Evolutionary conservation across 352 stramenopile species (phyloP), one percentile per base, ranked within the genome.

Genomic region (Detonula confervacea): DNA sequence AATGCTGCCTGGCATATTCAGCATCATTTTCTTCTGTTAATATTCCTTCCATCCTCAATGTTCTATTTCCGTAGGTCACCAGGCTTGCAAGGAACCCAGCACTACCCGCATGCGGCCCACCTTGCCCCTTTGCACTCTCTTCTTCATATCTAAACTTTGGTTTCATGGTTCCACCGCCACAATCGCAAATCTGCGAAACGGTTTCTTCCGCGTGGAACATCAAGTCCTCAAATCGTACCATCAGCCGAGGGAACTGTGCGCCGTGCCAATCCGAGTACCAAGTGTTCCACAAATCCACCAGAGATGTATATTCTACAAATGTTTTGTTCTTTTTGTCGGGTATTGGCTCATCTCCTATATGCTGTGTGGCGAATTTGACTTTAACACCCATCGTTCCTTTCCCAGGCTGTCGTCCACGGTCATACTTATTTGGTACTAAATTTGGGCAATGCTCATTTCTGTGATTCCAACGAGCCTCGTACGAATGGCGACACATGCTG

Each of bases 151-250:
- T 4, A 73, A 90, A 90, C 42, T 79, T 65, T 11, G 63, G 9
- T 16, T 49, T 77, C 2, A 84, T 73, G 3, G 76, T 64, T 29
- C 82, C 84, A n/a, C 88, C 88, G n/a, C 86, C 80, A 77, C 88
- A 93, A 25, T 84, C 66, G 72, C 82, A 91, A 1, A 86, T 76
- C 33, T 49, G 22, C 67, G 61, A 72, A 42, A 83, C 84, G 4
- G 91, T 83, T 47, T 90, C 60, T 52, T 87, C 67, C 9, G 71
- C 84, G 67, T 93, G 83, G 72, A 92, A 92, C 12, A 91, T 51
- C 35, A 95, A 85, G 72, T 95, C 90, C 73, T 95, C 90, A 47
- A 88, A 92, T 18, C 90, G 76, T 14, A 91, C 85, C 39, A 88
- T 88, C 16, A 93, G 22, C 18, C 79, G 77, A n/a, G 87, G 86